A percentile compares a stretch with the other conserved stretches of the same genome.
Evolutionary conservation across 306 rosid species (phyloP).

Genomic region (Gleditsia sinensis): DNA sequence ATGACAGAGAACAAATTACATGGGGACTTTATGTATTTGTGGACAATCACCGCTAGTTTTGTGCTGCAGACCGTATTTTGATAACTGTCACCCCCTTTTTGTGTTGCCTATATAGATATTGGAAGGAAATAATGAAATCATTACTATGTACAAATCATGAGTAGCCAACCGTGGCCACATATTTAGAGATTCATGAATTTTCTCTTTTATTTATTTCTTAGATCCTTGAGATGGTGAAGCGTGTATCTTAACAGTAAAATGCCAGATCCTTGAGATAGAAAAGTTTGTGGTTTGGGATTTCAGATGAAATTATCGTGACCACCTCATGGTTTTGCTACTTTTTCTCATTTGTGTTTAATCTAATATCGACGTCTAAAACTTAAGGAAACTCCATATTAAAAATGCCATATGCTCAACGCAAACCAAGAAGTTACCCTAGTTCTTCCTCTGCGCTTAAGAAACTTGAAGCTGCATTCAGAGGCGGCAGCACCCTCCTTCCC

Average conservation of each 20-base stretch:
- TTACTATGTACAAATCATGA: not conserved
- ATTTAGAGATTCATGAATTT: slow-evolving; percentile 26
- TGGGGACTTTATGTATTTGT: too few relatives aligned
- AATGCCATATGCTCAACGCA: too few relatives aligned
- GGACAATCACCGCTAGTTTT: too few relatives aligned
- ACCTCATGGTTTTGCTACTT: not conserved
- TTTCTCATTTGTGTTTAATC: not conserved
- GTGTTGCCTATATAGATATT: not conserved
- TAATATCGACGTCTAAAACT: too few relatives aligned
- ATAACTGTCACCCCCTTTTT: too few relatives aligned
- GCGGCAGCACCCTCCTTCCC: too few relatives aligned
- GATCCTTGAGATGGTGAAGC: not conserved
- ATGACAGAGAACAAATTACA: too few relatives aligned
- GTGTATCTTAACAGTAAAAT: not conserved
- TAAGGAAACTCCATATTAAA: too few relatives aligned
- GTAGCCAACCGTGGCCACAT: not conserved
- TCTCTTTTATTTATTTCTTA: not conserved
- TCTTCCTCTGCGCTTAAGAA: too few relatives aligned
- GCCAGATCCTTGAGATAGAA: not conserved
- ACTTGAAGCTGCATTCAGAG: too few relatives aligned
- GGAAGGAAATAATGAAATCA: not conserved
- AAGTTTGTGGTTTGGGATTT: not conserved
- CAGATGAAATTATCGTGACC: not conserved
- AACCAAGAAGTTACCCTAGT: too few relatives aligned
- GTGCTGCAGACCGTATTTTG: too few relatives aligned